These are phyloP conservation scores for Penicillium canescens DNA, from an alignment of 495 filamentous ascomycete genomes.

Conservation along the genomic window DNA sequence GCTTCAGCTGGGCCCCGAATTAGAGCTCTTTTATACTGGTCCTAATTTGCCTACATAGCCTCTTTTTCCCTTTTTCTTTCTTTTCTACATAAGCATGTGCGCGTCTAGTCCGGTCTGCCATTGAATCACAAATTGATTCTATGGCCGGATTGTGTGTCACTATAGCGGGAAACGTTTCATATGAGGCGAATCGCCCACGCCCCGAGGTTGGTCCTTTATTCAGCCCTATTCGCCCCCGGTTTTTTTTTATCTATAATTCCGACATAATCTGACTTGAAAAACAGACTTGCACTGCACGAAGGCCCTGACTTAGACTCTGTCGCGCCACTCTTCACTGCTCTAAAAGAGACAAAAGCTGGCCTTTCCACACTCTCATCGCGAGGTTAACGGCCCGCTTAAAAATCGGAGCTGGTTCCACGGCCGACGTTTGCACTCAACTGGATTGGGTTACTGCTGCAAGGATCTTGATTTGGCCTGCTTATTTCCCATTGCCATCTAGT, in stretches of 20 bases:
- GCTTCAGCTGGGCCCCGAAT: not conserved
- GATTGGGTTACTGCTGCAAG: conserved; percentile 28
- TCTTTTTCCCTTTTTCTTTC: conserved; percentile 2
- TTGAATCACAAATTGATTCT: conserved; percentile 35
- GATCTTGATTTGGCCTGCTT: conserved; percentile 22
- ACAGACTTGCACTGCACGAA: conserved; percentile 21
- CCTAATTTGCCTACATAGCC: not conserved
- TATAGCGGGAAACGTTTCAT: conserved; percentile 32
- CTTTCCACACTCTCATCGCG: conserved; percentile 20
- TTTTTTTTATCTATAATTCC: conserved; percentile 5
- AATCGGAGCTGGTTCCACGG: conserved; percentile 29
- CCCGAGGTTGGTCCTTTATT: conserved; percentile 15
- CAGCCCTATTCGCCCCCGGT: conserved; percentile 25
- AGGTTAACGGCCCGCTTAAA: conserved; percentile 20
- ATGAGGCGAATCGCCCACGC: conserved; percentile 34
- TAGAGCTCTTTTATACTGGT: no score
- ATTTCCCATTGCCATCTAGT: conserved; percentile 1
- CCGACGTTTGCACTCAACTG: conserved; percentile 30
- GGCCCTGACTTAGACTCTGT: conserved; percentile 8
- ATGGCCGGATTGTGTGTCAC: conserved; percentile 38
- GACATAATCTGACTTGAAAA: conserved; percentile 21
- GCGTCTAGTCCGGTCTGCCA: conserved; percentile 25
- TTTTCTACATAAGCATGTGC: conserved; percentile 30
- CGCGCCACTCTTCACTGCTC: conserved; percentile 1
- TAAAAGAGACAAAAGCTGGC: conserved; percentile 24